Conservation (phyloP, 352 stramenopile species). For the Phytopythium sindhum region DNA sequence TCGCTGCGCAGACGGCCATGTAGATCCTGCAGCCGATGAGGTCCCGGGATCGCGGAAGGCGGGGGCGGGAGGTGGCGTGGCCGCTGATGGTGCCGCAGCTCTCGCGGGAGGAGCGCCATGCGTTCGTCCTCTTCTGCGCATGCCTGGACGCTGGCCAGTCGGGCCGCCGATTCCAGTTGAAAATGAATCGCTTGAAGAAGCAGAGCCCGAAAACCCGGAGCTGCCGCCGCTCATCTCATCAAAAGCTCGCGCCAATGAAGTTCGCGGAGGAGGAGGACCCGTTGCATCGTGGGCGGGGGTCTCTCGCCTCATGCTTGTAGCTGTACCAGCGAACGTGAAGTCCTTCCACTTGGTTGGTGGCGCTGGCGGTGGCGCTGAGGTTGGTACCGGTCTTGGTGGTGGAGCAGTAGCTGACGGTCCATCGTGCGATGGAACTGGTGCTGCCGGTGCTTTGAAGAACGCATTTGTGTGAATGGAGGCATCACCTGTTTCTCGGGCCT, state of each 20-base stretch:
- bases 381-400: too few relatives aligned
- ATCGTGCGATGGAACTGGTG: constrained; percentile 9
- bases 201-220: neutral
- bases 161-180: constrained; percentile 16
- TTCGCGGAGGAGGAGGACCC: neutral
- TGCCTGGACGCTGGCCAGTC: constrained; percentile 7
- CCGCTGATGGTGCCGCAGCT: neutral
- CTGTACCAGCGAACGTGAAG: constrained; percentile 21
- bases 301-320: neutral
- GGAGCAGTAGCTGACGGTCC: neutral
- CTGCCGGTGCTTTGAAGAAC: constrained; percentile 7
- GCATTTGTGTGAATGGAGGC: neutral
- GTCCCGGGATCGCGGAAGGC: neutral
- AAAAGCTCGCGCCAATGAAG: neutral
- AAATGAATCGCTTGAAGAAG: constrained; percentile 10
- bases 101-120: neutral
- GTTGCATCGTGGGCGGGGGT: neutral
- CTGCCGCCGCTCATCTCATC: constrained; percentile 1
- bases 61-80: neutral
- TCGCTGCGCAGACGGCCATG: neutral
- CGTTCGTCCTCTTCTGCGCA: neutral
- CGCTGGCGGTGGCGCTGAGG: neutral
- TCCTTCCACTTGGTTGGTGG: constrained; percentile 4
- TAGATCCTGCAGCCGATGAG: neutral
- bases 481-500: neutral